Evolutionary conservation across 768 basidiomycete species (phyloP), one percentile per base, ranked within the genome.

Genomic region (Cystobasidium onofrii): DNA sequence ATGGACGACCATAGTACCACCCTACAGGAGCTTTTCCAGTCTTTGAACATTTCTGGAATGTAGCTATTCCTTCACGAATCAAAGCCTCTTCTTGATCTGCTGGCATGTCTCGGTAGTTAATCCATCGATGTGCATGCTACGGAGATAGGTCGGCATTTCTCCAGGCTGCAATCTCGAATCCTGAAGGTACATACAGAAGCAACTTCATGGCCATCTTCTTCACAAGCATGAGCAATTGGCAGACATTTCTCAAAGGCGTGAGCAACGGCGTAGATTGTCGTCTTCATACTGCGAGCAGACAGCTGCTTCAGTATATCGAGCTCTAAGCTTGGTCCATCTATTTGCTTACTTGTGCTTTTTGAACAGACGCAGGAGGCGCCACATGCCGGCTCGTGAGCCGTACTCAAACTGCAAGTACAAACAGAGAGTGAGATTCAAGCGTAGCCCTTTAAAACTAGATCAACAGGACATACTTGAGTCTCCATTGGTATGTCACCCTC

Each of bases 51-150:
- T 76, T 69, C 54, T 80, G 73, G 62, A 80, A 76, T 13, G 67
- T 75, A 15, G 74, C 76, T 67, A 80, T 76, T n/a, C 76, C 75
- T 52, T 75, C 66, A 29, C 76, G 64, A 50, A 80, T 78, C 41
- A 76, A 61, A 12, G 12, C 10, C 44, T 80, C 71, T 43, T 73
- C 61, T n/a, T 73, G 43, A n/a, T 73, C 61, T 2, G 41, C 34
- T 20, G 55, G 34, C 71, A 73, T 61, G 6, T 67, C 23, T 25
- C 29, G 4, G 31, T 73, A 64, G 36, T 43, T 41, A 27, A 72
- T 41, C 75, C 78, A 80, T n/a, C 78, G 57, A 60, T 79, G 73
- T 25, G 76, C 73, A 20, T 76, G 77, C 52, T 54, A 20, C 18
- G 10, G 70, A 66, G n/a, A n/a, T n/a, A n/a, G n/a, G n/a, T n/a